Evolutionary conservation across 1,284 basidiomycete genomes (phyloP), one percentile per base, ranked within the genome.

Genomic region (Cystobasidium slooffiae): DNA sequence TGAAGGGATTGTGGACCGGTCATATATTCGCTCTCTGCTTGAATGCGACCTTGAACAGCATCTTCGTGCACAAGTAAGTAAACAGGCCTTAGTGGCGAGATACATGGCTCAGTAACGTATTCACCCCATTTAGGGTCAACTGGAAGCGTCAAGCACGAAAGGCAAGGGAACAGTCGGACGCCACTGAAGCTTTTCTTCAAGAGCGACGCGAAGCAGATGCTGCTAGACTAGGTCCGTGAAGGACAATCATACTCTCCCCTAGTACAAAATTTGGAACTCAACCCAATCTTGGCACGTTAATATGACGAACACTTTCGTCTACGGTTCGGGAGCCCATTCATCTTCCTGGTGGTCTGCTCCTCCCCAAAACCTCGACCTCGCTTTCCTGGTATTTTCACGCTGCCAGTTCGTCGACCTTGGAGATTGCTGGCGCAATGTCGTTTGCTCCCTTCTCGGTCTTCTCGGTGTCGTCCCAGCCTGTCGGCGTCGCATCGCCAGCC

Each of bases 11-110:
- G 1, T 91, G 90, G 90, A 87, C 90, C 59, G 90, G 90, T 44
- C 90, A 91, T 82, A 89, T 90, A 20, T 83, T 91, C 39, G 90
- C 88, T 0, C 82, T 91, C 0, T 90, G 89, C 79, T 85, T 88
- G 5, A 88, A 91, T n/a, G 90, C 88, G 0, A 76, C 89, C n/a
- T 85, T 87, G 24, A 88, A 91, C 80, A 90, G 89, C 75, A 81
- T 79, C 0, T 86, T 88, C 6, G 87, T 91, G 0, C 43, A 31
- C 7, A 61, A 22, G 68, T 70, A 31, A 62, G 68, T 44, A 18
- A 3, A 37, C 2, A 31, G 46, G 18, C 20, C 24, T 24, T 7
- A 6, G 7, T 65, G 6, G 46, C 62, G 47, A 24, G 49, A 7
- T 41, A 31, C 9, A 2, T 20, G 2, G 31, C n/a, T 43, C 18